Evolutionary conservation across 805 yeast species (phyloP).

Genomic region (Lipomyces mesembrius): DNA sequence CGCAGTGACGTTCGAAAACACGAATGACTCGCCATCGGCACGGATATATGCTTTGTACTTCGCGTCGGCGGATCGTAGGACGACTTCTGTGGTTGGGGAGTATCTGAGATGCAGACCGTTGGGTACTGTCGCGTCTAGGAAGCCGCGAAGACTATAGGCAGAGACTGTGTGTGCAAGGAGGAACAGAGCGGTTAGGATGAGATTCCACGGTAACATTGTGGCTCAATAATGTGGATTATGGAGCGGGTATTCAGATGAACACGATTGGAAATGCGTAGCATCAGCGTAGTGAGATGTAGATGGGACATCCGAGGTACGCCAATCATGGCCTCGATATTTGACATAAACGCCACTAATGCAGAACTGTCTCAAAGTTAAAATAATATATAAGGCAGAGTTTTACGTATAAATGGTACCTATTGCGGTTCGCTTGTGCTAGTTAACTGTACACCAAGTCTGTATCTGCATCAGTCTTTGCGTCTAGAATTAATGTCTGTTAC

Average conservation of each 20-base stretch:
- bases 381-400: background rate
- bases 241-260: background rate
- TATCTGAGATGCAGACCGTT: background rate
- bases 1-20: conserved; percentile 39
- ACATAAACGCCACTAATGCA: background rate
- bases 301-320: background rate
- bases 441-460: too few species aligned
- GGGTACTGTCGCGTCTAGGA: conserved; percentile 17
- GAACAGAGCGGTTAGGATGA: background rate
- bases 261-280: background rate
- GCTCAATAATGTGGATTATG: background rate
- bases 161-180: conserved; percentile 7
- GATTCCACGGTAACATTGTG: background rate
- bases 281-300: background rate
- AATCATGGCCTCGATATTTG: background rate
- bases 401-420: background rate
- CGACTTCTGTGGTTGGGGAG: conserved; percentile 21
- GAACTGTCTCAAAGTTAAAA: background rate
- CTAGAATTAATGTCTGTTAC: conserved; percentile 2
- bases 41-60: conserved; percentile 10
- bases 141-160: conserved; percentile 29
- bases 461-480: background rate
- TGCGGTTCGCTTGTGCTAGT: too few species aligned
- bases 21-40: conserved; percentile 35
- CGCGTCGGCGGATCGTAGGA: conserved; percentile 17